These are phyloP conservation scores for Rhizopus sp. DNA, from an alignment of 371 early-diverging fungal species.

Conservation along the genomic window DNA sequence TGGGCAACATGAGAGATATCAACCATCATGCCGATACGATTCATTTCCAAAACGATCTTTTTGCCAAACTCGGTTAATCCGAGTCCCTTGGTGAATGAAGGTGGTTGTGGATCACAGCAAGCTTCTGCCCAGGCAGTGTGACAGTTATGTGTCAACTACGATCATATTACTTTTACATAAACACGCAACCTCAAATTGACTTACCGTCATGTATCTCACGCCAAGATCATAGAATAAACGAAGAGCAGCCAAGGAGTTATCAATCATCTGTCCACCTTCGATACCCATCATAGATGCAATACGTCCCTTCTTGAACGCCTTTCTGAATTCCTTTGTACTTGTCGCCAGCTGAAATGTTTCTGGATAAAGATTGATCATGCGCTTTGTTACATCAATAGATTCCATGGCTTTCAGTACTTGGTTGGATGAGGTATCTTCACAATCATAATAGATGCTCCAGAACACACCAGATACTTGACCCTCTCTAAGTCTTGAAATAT, in stretches of 20 bases:
- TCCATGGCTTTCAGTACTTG: conserved; percentile 49
- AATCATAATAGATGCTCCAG: conserved; percentile 63
- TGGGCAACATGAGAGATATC: conserved; percentile 70
- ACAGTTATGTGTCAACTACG: conserved; percentile 64
- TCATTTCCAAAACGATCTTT: conserved; percentile 64
- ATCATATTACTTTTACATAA: background rate
- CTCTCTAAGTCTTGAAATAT: conserved; percentile 39
- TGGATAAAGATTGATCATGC: conserved; percentile 52
- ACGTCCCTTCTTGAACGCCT: conserved; percentile 42
- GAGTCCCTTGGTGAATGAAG: conserved; percentile 46
- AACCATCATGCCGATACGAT: conserved; percentile 72
- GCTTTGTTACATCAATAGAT: conserved; percentile 62
- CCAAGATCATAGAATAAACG: conserved; percentile 62
- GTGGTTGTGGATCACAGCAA: conserved; percentile 47
- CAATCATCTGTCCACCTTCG: conserved; percentile 72
- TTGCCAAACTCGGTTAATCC: conserved; percentile 65
- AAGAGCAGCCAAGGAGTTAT: conserved; percentile 57
- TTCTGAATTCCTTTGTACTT: conserved; percentile 46
- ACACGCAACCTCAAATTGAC: background rate
- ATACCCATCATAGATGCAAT: conserved; percentile 68
- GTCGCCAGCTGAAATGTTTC: conserved; percentile 54
- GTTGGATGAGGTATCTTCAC: conserved; percentile 35
- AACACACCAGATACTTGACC: conserved; percentile 63
- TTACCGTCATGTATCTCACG: conserved; percentile 68
- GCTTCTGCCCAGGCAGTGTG: conserved; percentile 73